Base-by-base conservation (phyloP, 176 grass and related monocot species). In the Oryza australiensis region DNA sequence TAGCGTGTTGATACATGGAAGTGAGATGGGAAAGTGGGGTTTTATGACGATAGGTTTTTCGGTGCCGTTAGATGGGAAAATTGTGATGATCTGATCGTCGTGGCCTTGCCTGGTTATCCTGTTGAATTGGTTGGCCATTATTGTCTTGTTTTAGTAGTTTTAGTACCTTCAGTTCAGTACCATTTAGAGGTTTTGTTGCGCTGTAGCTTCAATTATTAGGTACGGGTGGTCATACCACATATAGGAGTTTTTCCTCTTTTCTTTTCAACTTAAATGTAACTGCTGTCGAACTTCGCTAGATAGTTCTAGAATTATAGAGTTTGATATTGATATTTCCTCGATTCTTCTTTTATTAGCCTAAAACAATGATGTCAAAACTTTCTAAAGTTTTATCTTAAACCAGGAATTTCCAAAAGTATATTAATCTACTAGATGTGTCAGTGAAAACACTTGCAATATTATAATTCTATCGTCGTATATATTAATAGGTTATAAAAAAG, bases 101-200 rank as follows among this genome's bases (percentile, higher is more conserved):
- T 45, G 22, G 12, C 12, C 22, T 20, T 46, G 70, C 12, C 13
- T 70, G 27, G 35, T 67, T 48, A 26, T 11, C 13, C 37, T 22
- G 20, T 64, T 78, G 27, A 71, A 64, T 28, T 49, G 23, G 6
- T 12, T 72, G 28, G 12, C 11, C 72, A 38, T 75, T 38, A 55
- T 62, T 78, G 26, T 9, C 27, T 65, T 49, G 38, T 65, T 84
- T 67, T 83, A 60, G 55, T 24, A 60, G 55, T 60, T 24, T 57
- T 0, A 55, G 51, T 55, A 49, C 46, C 14, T 49, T 49, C 49
- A 23, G 35, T 45, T 45, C 46, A 24, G 37, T 78, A 72, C 20
- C 37, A 62, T 74, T 37, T 27, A 22, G 49, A 49, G 28, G 9
- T 33, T 71, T 78, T 35, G 70, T 85, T 63, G 48, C 38, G 32